Evolutionary conservation across 192 early-diverging fungal genomes (phyloP).

Genomic region (Coemansia pectinata): DNA sequence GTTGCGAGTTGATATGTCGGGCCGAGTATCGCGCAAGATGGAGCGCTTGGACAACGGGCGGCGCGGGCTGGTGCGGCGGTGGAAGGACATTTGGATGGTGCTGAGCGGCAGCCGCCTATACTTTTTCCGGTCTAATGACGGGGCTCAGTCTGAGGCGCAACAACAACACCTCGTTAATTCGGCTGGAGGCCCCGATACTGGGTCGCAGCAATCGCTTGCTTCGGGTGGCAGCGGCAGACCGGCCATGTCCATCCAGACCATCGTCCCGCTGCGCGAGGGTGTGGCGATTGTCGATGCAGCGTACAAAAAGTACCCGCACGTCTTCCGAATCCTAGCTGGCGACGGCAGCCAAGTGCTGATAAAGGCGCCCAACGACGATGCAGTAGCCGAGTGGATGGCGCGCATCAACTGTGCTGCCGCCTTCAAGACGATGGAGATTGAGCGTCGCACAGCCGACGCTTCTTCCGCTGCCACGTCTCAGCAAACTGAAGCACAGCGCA

Average conservation of each 20-base stretch:
- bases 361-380: slow-evolving; percentile 64
- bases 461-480: not conserved
- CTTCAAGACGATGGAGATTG: slow-evolving; percentile 64
- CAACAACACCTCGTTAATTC: slow-evolving; percentile 2
- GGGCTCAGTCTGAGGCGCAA: slow-evolving; percentile 55
- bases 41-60: slow-evolving; percentile 68
- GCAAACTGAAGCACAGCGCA: not conserved
- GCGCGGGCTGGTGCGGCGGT: slow-evolving; percentile 64
- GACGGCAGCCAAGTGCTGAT: slow-evolving; percentile 75
- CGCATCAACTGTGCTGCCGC: slow-evolving; percentile 79
- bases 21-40: slow-evolving; percentile 70
- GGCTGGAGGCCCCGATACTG: not conserved
- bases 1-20: slow-evolving; percentile 65
- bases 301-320: slow-evolving; percentile 78
- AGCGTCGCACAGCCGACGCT: slow-evolving; percentile 19
- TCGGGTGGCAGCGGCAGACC: not conserved
- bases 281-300: slow-evolving; percentile 67
- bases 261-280: slow-evolving; percentile 65
- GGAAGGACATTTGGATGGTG: slow-evolving; percentile 76
- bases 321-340: slow-evolving; percentile 70
- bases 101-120: slow-evolving; percentile 76
- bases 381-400: slow-evolving; percentile 80
- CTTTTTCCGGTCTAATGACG: slow-evolving; percentile 64
- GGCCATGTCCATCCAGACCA: slow-evolving; percentile 42
- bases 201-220: not conserved